Percentiles rank a stretch among this genome's conserved stretches.
These are phyloP conservation scores for Bacidia rubella DNA, from an alignment of 495 filamentous ascomycete species.

Conservation along the genomic window DNA sequence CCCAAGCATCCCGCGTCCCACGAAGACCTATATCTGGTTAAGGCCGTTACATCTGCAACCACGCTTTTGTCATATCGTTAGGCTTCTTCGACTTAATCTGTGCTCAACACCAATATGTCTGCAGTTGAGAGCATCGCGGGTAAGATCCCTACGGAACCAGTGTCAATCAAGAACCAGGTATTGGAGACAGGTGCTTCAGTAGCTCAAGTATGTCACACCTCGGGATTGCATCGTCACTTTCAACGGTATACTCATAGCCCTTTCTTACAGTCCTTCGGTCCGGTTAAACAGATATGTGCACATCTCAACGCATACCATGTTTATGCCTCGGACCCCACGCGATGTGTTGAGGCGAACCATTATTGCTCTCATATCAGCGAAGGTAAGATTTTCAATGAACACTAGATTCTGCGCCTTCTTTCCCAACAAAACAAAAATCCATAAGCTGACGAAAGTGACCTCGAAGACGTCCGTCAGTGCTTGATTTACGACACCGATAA, in stretches of 20 bases:
- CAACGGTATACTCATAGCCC: constrained; percentile 2
- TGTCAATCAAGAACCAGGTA: constrained; percentile 41
- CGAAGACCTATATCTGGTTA: too few relatives aligned
- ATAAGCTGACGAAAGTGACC: background rate
- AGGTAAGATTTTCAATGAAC: too few relatives aligned
- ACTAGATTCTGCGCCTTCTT: background rate
- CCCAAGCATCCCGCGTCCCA: background rate
- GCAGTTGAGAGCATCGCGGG: constrained; percentile 19
- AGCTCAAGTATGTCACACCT: constrained; percentile 32
- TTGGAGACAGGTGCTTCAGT: constrained; percentile 52
- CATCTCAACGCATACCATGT: constrained; percentile 79
- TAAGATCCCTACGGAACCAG: constrained; percentile 35
- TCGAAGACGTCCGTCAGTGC: constrained; percentile 58
- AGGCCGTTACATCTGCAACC: too few relatives aligned
- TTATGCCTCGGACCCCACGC: constrained; percentile 54
- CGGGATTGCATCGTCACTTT: background rate
- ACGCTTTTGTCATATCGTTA: background rate
- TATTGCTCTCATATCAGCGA: constrained; percentile 74
- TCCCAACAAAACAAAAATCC: background rate
- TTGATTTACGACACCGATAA: constrained; percentile 65
- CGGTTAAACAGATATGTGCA: constrained; percentile 65
- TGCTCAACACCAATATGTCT: constrained; percentile 5
- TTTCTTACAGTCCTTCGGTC: constrained; percentile 45
- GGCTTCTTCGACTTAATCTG: background rate
- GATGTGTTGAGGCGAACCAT: constrained; percentile 67